A percentile compares a stretch with the other conserved stretches of the same genome.
phyloP scores from a whole-genome alignment of 805 yeast species.

The Pichia manshurica region DNA sequence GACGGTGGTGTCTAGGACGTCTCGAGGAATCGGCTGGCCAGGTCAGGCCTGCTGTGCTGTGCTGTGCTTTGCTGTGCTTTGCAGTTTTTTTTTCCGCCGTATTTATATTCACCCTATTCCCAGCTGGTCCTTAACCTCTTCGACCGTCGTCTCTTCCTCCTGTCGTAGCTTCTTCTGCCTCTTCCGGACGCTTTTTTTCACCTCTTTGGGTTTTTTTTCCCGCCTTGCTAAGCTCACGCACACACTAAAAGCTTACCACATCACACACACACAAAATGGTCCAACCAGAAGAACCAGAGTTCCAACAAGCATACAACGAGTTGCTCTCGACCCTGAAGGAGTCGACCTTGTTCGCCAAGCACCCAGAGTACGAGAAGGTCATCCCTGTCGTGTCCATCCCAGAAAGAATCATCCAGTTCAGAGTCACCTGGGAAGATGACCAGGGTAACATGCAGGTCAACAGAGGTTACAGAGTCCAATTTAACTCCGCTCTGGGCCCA shows the following conservation, averaged over 20 bases:
- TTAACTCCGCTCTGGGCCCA: constrained; percentile 97
- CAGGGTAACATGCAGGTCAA: constrained; percentile 86
- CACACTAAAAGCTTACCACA: not conserved
- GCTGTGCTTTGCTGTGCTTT: too few species aligned
- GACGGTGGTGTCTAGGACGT: too few species aligned
- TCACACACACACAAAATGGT: constrained; percentile 43
- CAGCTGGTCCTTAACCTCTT: too few species aligned
- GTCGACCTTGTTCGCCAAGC: constrained; percentile 81
- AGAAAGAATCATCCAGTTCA: constrained; percentile 93
- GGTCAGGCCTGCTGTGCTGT: too few species aligned
- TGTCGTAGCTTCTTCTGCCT: not conserved
- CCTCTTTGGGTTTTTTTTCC: not conserved
- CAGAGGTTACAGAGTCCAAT: constrained; percentile 97
- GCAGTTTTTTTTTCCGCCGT: not conserved
- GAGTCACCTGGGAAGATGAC: constrained; percentile 98
- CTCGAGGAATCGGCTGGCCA: too few species aligned
- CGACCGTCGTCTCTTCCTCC: too few species aligned
- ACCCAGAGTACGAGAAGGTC: constrained; percentile 85
- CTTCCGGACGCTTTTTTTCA: not conserved
- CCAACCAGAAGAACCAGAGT: constrained; percentile 94
- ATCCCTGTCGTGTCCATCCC: constrained; percentile 90
- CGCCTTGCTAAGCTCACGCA: too few species aligned
- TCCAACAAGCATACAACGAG: constrained; percentile 97
- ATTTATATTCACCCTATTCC: not conserved
- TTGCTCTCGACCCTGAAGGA: constrained; percentile 81